Evolutionary conservation across 345 rosid species (phyloP).

Genomic region (Rhizophora apiculata): DNA sequence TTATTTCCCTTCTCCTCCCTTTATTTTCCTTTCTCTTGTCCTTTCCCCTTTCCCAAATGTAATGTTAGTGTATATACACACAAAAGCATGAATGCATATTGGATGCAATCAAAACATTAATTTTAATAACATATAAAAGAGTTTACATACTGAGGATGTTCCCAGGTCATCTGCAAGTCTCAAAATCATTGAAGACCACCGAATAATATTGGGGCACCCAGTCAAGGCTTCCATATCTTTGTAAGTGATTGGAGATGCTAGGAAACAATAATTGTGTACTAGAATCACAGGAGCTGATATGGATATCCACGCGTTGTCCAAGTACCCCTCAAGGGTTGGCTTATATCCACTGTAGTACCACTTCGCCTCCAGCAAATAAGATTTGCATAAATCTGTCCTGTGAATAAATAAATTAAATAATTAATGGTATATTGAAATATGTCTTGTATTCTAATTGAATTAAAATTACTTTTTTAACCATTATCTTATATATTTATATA

Average conservation of each 20-base stretch:
- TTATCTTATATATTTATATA: too few species aligned
- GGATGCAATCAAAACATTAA: too few species aligned
- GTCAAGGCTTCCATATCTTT: not conserved
- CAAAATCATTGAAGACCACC: not conserved
- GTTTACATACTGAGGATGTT: not conserved
- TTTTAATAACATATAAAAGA: too few species aligned
- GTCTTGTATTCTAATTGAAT: too few species aligned
- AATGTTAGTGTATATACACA: not conserved
- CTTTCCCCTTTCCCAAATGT: not conserved
- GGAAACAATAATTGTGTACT: not conserved
- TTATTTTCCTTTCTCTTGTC: too few species aligned
- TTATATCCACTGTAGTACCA: conserved; percentile 6
- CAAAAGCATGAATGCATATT: too few species aligned
- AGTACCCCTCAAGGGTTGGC: conserved; percentile 18
- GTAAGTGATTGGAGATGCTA: not conserved
- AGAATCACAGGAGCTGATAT: conserved; percentile 10
- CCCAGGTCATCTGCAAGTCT: conserved; percentile 8
- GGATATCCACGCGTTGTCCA: conserved; percentile 17
- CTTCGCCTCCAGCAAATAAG: conserved; percentile 12
- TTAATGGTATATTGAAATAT: too few species aligned
- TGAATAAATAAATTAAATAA: not conserved
- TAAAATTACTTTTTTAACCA: too few species aligned
- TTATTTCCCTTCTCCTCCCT: too few species aligned
- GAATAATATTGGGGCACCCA: not conserved
- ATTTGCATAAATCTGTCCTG: conserved; percentile 16